phyloP scores from a whole-genome alignment of 169 alveolate genomes.

The Eimeria brunetti region DNA sequence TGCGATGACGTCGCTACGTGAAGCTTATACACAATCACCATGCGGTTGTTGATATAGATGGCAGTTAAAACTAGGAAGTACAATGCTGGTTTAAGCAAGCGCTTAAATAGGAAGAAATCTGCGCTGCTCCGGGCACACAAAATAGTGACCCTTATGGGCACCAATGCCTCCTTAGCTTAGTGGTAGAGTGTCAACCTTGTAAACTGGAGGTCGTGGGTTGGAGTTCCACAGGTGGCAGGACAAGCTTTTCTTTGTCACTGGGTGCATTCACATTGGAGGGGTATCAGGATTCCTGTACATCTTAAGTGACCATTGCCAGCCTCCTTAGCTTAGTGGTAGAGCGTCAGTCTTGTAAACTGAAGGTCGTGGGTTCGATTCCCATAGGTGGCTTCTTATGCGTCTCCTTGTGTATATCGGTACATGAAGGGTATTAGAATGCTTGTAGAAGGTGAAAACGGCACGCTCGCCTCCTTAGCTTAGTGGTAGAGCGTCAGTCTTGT shows the following conservation, averaged over 20 bases:
- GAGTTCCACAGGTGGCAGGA: conserved; percentile 79
- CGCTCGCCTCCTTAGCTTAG: conserved; percentile 75
- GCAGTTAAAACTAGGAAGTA: too few relatives aligned
- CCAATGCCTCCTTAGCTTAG: conserved; percentile 71
- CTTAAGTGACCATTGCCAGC: not conserved
- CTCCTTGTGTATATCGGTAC: not conserved
- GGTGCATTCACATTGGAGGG: not conserved
- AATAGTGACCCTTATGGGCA: too few relatives aligned
- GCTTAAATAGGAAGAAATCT: conserved; percentile 79
- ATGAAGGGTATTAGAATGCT: too few relatives aligned
- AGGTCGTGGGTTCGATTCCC: conserved; percentile 83
- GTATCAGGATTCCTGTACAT: not conserved
- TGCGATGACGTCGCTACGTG: too few relatives aligned
- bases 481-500: conserved; percentile 81
- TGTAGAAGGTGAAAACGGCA: too few relatives aligned
- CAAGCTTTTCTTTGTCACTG: too few relatives aligned
- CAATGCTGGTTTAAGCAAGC: not conserved
- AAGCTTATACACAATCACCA: too few relatives aligned
- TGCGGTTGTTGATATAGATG: too few relatives aligned
- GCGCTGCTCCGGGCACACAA: too few relatives aligned
- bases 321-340: conserved; percentile 79
- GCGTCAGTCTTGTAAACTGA: conserved; percentile 79
- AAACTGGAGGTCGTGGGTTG: conserved; percentile 82
- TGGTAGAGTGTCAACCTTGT: conserved; percentile 80
- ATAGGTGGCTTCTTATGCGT: conserved; percentile 63